These are phyloP conservation scores for Emergomyces orientalis DNA, from an alignment of 2,329 filamentous ascomycete species.

Conservation along the genomic window DNA sequence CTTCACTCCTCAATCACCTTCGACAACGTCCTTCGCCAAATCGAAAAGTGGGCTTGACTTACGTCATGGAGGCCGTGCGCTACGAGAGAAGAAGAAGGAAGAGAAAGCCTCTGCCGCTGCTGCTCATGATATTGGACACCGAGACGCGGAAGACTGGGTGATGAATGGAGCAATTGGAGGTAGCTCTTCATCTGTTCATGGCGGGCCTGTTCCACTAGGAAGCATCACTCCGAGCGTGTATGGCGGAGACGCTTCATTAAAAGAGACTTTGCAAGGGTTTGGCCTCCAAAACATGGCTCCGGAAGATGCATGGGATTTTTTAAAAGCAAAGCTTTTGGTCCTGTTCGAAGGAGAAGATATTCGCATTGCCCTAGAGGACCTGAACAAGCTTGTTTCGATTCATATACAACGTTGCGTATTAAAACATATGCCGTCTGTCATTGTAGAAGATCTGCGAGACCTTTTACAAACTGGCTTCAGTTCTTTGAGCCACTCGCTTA, in stretches of 20 bases:
- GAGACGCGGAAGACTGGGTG: slow-evolving; percentile 30
- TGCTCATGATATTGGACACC: slow-evolving; percentile 12
- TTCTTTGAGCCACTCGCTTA: slow-evolving; percentile 74
- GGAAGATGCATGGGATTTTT: slow-evolving; percentile 57
- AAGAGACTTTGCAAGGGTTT: slow-evolving; percentile 41
- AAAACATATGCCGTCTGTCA: slow-evolving; percentile 47
- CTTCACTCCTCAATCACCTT: slow-evolving; percentile 55
- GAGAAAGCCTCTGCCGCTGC: slow-evolving; percentile 41
- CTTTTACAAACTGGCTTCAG: slow-evolving; percentile 64
- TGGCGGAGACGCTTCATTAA: slow-evolving; percentile 28
- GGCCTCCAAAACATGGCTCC: slow-evolving; percentile 60
- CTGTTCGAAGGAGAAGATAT: slow-evolving; percentile 58
- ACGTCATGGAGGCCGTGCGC: slow-evolving; percentile 63
- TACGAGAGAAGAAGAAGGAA: slow-evolving; percentile 73
- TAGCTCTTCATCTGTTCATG: slow-evolving; percentile 23
- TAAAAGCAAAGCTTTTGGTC: slow-evolving; percentile 54
- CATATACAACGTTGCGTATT: slow-evolving; percentile 56
- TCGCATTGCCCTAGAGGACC: slow-evolving; percentile 55
- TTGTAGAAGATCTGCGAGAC: slow-evolving; percentile 56
- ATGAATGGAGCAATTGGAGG: slow-evolving; percentile 20
- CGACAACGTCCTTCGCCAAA: slow-evolving; percentile 61
- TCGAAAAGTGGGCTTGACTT: slow-evolving; percentile 72
- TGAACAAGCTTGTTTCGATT: slow-evolving; percentile 54
- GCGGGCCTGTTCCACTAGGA: slow-evolving; percentile 31
- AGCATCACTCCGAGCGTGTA: slow-evolving; percentile 21